These are phyloP conservation scores for Leishmania lainsoni DNA, from an alignment of 208 protist species.

Conservation along the genomic window DNA sequence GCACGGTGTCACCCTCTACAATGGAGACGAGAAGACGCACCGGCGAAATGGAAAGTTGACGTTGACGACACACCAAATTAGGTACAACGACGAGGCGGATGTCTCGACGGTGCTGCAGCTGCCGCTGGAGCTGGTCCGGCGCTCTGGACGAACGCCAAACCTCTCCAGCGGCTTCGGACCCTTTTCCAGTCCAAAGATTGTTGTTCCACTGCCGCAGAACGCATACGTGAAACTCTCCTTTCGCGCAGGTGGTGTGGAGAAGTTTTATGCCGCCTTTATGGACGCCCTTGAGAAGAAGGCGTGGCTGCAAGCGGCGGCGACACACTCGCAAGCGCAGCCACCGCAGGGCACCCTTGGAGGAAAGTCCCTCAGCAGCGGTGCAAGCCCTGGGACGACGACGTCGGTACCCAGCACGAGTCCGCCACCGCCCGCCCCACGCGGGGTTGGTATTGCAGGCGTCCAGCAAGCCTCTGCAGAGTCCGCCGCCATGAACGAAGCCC, in stretches of 20 bases:
- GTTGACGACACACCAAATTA: constrained; percentile 65
- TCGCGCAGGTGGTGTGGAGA: constrained; percentile 50
- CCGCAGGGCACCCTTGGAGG: neutral
- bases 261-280: constrained; percentile 48
- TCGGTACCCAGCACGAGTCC: neutral
- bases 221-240: constrained; percentile 63
- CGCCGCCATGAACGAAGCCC: constrained; percentile 49
- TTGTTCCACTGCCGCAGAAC: constrained; percentile 51
- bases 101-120: constrained; percentile 41
- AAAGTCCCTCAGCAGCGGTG: constrained; percentile 6
- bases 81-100: constrained; percentile 49
- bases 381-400: neutral
- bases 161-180: constrained; percentile 33
- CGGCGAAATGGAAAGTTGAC: constrained; percentile 65
- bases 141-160: constrained; percentile 36
- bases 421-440: constrained; percentile 36
- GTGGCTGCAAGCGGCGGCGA: constrained; percentile 29
- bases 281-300: constrained; percentile 44
- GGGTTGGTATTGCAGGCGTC: constrained; percentile 78
- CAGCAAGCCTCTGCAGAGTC: constrained; percentile 60
- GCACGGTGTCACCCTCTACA: constrained; percentile 53
- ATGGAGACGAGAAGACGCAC: constrained; percentile 55
- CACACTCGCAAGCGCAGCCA: neutral
- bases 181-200: constrained; percentile 68
- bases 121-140: constrained; percentile 45